A percentile compares a stretch with the other conserved stretches of the same genome.
These are phyloP conservation scores for Gymnopus androsaceus DNA, from an alignment of 1,284 basidiomycete genomes.

Conservation along the genomic window DNA sequence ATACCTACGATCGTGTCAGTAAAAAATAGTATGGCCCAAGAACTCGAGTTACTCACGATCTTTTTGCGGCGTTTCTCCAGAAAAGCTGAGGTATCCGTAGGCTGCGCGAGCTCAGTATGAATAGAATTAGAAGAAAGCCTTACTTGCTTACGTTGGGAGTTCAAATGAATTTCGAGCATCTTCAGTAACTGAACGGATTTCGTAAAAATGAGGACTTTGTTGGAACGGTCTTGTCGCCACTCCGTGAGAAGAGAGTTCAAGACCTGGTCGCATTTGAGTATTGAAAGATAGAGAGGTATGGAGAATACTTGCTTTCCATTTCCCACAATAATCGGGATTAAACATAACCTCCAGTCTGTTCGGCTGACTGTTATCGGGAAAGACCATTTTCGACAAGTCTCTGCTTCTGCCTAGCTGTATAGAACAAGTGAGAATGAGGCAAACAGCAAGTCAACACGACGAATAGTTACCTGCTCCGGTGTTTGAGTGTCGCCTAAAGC, in stretches of 20 bases:
- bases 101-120: slow-evolving; percentile 34
- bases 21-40: background rate
- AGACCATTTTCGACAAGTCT: slow-evolving; percentile 56
- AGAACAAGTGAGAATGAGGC: background rate
- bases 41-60: slow-evolving; percentile 52
- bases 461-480: slow-evolving; percentile 58
- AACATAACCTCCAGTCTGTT: slow-evolving; percentile 65
- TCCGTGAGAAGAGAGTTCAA: slow-evolving; percentile 64
- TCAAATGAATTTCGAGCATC: slow-evolving; percentile 75
- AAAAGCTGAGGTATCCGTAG: slow-evolving; percentile 69
- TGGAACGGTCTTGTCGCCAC: slow-evolving; percentile 64
- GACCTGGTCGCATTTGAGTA: slow-evolving; percentile 44
- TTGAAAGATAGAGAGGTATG: background rate
- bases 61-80: slow-evolving; percentile 66
- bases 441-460: background rate
- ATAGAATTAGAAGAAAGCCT: background rate
- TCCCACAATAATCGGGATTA: slow-evolving; percentile 72
- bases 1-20: slow-evolving; percentile 55
- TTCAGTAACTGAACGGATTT: slow-evolving; percentile 82
- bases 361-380: slow-evolving; percentile 54
- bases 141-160: slow-evolving; percentile 44
- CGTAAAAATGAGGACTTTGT: slow-evolving; percentile 86
- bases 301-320: slow-evolving; percentile 66
- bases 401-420: slow-evolving; percentile 58
- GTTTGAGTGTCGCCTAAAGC: slow-evolving; percentile 46